These are phyloP conservation scores for Pleurotus salmoneostramineus DNA, from an alignment of 768 basidiomycete genomes.

Conservation along the genomic window DNA sequence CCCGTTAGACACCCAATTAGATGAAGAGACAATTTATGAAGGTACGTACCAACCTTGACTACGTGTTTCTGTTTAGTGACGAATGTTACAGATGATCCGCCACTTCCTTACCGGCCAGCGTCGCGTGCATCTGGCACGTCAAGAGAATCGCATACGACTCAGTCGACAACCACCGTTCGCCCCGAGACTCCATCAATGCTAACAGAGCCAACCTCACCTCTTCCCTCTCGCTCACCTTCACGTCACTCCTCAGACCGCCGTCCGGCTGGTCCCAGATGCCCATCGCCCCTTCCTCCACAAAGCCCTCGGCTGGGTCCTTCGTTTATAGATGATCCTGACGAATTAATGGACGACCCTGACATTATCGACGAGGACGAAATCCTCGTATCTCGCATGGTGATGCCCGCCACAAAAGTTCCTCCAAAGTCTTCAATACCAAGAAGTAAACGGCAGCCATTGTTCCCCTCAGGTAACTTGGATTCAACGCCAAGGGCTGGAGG, in stretches of 20 bases:
- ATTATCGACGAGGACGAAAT: conserved; percentile 30
- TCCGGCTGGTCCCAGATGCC: conserved; percentile 71
- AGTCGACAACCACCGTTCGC: conserved; percentile 40
- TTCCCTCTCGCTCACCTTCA: conserved; percentile 39
- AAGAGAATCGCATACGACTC: conserved; percentile 33
- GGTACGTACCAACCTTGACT: conserved; percentile 34
- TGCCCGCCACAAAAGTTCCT: conserved; percentile 25
- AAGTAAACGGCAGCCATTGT: conserved; percentile 68
- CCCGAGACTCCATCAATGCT: conserved; percentile 35
- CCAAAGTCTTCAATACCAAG: conserved; percentile 51
- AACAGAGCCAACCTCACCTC: conserved; percentile 23
- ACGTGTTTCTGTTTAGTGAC: conserved; percentile 4
- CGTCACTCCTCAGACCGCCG: conserved; percentile 52
- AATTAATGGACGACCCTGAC: conserved; percentile 41
- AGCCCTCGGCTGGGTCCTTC: conserved; percentile 27
- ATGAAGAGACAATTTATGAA: conserved; percentile 76
- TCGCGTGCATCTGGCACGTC: conserved; percentile 42
- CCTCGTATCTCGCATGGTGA: conserved; percentile 17
- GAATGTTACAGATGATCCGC: conserved; percentile 51
- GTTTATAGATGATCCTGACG: conserved; percentile 15
- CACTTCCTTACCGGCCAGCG: conserved; percentile 46
- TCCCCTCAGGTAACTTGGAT: conserved; percentile 48
- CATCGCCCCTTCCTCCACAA: conserved; percentile 61
- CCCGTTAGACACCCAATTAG: conserved; percentile 38
- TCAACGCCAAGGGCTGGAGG: conserved; percentile 42